Conservation (phyloP, 2,329 filamentous ascomycete species). For the Aspergillus pseudoterreus region DNA sequence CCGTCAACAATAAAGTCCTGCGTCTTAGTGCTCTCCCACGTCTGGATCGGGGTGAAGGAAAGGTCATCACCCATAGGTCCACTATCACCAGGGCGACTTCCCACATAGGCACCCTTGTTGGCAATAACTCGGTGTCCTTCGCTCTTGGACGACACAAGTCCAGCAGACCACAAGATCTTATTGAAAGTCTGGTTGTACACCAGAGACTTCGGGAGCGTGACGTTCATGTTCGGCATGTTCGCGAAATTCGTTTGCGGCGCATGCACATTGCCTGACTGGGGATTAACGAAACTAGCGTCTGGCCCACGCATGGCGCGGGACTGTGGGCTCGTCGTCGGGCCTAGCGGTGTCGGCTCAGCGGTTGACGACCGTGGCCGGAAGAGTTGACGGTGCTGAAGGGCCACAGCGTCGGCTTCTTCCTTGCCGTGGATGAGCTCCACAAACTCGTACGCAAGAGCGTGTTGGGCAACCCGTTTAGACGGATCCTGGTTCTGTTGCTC, state of each 20-base stretch:
- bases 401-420: constrained; percentile 60
- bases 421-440: constrained; percentile 73
- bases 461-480: constrained; percentile 73
- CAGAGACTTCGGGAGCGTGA: constrained; percentile 49
- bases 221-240: constrained; percentile 34
- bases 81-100: constrained; percentile 37
- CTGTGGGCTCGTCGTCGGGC: constrained; percentile 15
- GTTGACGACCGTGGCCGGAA: constrained; percentile 35
- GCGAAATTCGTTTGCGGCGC: constrained; percentile 38
- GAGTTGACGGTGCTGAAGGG: constrained; percentile 52
- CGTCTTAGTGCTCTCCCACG: constrained; percentile 41
- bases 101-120: constrained; percentile 51
- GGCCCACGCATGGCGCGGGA: constrained; percentile 18
- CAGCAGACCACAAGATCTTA: constrained; percentile 49
- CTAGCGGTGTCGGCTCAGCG: constrained; percentile 31
- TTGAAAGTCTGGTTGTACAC: constrained; percentile 47
- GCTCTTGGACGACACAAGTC: constrained; percentile 48
- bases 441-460: constrained; percentile 77
- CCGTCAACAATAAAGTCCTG: constrained; percentile 50
- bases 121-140: constrained; percentile 51
- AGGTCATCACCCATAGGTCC: constrained; percentile 43
- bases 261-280: constrained; percentile 35
- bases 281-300: constrained; percentile 23
- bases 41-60: constrained; percentile 48
- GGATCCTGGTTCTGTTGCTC: constrained; percentile 64